Evolutionary conservation across 2,329 filamentous ascomycete species (phyloP).

Genomic region (Fusarium staphyleae): DNA sequence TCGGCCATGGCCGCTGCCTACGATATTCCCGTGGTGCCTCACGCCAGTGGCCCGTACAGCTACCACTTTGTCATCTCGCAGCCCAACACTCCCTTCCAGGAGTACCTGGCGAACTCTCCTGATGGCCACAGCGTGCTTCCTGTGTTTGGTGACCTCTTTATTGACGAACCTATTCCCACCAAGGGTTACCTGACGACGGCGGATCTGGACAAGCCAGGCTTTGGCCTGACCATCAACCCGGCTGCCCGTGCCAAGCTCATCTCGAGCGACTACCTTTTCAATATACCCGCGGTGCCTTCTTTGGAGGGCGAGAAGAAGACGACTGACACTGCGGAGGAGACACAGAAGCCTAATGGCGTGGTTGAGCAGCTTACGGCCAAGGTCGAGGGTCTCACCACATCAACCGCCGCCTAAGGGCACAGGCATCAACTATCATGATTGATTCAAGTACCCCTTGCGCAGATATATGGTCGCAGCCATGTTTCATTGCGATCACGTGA

Average conservation of each 20-base stretch:
- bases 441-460: not conserved
- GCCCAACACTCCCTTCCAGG: constrained; percentile 92
- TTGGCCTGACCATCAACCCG: constrained; percentile 87
- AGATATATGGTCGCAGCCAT: constrained; percentile 3
- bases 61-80: constrained; percentile 97
- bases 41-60: constrained; percentile 91
- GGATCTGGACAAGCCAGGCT: constrained; percentile 87
- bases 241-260: constrained; percentile 74
- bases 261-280: constrained; percentile 75
- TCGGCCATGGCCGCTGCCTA: constrained; percentile 90
- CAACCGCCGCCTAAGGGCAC: constrained; percentile 10
- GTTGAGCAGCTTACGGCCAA: constrained; percentile 46
- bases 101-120: constrained; percentile 92
- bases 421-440: too few species aligned
- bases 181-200: constrained; percentile 82
- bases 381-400: constrained; percentile 45
- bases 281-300: constrained; percentile 64
- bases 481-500: constrained; percentile 7
- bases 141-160: constrained; percentile 89
- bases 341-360: constrained; percentile 33
- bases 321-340: constrained; percentile 19
- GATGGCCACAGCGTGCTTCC: constrained; percentile 90
- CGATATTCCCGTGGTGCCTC: constrained; percentile 93
- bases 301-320: constrained; percentile 40
- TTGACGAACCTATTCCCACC: constrained; percentile 87